A percentile compares a stretch with the other conserved stretches of the same genome.
Evolutionary conservation across 2,329 filamentous ascomycete species (phyloP).

Genomic region (Monosporascus sp.): DNA sequence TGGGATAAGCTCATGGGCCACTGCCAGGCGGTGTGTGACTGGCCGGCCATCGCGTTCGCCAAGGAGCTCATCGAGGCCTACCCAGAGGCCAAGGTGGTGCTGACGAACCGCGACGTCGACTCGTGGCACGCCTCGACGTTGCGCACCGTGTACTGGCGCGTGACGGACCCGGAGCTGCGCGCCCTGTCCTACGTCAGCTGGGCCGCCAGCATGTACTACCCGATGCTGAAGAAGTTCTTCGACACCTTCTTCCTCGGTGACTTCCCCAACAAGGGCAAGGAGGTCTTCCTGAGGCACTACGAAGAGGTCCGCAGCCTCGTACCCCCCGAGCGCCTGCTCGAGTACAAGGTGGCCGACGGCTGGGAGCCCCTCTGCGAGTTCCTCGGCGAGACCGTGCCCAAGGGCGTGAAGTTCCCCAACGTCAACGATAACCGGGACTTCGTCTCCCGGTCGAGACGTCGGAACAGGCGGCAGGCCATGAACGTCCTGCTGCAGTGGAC

Average conservation of each 20-base stretch:
- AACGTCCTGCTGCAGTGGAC: conserved; percentile 30
- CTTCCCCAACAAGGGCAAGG: conserved; percentile 60
- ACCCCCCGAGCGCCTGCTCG: conserved; percentile 24
- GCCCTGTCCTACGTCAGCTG: conserved; percentile 53
- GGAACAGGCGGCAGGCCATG: conserved; percentile 42
- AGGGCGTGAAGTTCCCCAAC: conserved; percentile 33
- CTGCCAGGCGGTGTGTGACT: conserved; percentile 64
- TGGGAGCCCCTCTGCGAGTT: conserved; percentile 33
- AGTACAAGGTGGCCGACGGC: conserved; percentile 27
- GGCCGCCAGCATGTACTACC: conserved; percentile 63
- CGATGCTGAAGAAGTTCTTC: conserved; percentile 66
- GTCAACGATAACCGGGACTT: conserved; percentile 44
- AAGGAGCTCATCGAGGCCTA: conserved; percentile 67
- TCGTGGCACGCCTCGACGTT: conserved; percentile 57
- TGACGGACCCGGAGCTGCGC: conserved; percentile 56
- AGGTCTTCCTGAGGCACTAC: conserved; percentile 44
- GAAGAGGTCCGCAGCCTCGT: conserved; percentile 23
- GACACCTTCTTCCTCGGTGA: conserved; percentile 63
- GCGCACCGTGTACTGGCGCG: conserved; percentile 64
- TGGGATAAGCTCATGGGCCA: conserved; percentile 65
- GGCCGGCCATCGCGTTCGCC: conserved; percentile 62
- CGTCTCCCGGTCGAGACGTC: conserved; percentile 35
- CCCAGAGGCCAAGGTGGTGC: conserved; percentile 65
- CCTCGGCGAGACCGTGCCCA: conserved; percentile 27
- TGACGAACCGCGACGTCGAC: conserved; percentile 62